These are phyloP conservation scores for Fusarium falciforme DNA, from an alignment of 2,329 filamentous ascomycete genomes.

Conservation along the genomic window DNA sequence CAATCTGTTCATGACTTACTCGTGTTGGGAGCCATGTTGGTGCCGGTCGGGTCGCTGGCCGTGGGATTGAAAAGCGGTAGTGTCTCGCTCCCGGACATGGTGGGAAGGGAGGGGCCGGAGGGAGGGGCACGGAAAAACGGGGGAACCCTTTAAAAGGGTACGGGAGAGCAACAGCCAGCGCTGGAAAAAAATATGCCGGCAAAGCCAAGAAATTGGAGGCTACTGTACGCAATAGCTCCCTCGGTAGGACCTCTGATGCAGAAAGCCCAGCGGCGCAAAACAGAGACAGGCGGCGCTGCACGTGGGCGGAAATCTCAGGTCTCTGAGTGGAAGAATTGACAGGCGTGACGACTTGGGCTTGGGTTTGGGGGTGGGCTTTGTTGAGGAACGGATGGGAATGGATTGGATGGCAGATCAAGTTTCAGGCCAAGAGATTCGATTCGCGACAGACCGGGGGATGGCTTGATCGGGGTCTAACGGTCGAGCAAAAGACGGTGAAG, in stretches of 20 bases:
- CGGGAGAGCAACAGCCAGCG: background rate
- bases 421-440: slow-evolving; percentile 35
- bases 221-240: slow-evolving; percentile 7
- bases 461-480: slow-evolving; percentile 26
- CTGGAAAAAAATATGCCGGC: slow-evolving; percentile 27
- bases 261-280: slow-evolving; percentile 19
- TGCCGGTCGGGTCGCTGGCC: slow-evolving; percentile 40
- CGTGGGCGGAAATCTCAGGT: slow-evolving; percentile 24
- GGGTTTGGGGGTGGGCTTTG: slow-evolving; percentile 21
- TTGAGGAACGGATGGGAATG: slow-evolving; percentile 18
- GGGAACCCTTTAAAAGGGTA: slow-evolving; percentile 38
- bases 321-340: slow-evolving; percentile 5
- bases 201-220: slow-evolving; percentile 19
- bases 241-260: background rate
- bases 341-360: slow-evolving; percentile 18
- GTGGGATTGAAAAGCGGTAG: slow-evolving; percentile 48
- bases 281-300: slow-evolving; percentile 28
- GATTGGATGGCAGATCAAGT: slow-evolving; percentile 19
- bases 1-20: slow-evolving; percentile 39
- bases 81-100: slow-evolving; percentile 48
- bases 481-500: slow-evolving; percentile 33
- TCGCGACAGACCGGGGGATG: slow-evolving; percentile 19
- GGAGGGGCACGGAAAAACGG: slow-evolving; percentile 36
- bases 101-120: slow-evolving; percentile 41
- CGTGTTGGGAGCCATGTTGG: slow-evolving; percentile 50